A percentile compares a stretch with the other conserved stretches of the same genome.
These are phyloP conservation scores for Mrakia frigida DNA, from an alignment of 768 basidiomycete genomes.

Conservation along the genomic window DNA sequence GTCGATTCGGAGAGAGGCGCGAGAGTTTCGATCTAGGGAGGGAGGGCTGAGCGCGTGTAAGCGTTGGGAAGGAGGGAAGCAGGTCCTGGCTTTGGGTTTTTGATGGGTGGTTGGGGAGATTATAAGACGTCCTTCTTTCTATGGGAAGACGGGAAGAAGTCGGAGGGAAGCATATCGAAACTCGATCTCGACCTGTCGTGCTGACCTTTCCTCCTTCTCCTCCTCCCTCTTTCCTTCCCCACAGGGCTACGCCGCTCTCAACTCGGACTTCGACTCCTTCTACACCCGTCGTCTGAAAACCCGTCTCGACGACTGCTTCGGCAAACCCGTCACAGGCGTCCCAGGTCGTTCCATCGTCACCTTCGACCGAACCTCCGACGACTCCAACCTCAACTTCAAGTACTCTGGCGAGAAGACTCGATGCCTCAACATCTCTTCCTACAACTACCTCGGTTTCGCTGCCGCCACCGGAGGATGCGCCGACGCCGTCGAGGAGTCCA, in stretches of 20 bases:
- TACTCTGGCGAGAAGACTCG: conserved; percentile 73
- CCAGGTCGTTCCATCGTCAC: conserved; percentile 86
- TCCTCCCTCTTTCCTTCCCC: no score
- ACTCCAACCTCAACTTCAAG: conserved; percentile 72
- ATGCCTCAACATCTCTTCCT: conserved; percentile 92
- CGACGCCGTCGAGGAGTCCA: conserved; percentile 80
- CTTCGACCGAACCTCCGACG: conserved; percentile 73
- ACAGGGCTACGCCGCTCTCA: conserved; percentile 92
- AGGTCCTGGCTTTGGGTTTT: no score
- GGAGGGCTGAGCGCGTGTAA: not conserved
- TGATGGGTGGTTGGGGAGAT: no score
- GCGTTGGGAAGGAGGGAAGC: not conserved
- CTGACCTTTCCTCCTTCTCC: not conserved
- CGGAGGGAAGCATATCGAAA: no score
- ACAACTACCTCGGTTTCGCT: conserved; percentile 98
- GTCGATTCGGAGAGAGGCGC: not conserved
- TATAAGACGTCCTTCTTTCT: not conserved
- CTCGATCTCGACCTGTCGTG: not conserved
- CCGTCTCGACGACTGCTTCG: conserved; percentile 93
- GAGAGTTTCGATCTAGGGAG: not conserved
- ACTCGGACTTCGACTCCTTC: conserved; percentile 98
- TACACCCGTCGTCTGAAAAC: conserved; percentile 93
- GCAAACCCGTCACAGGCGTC: conserved; percentile 85
- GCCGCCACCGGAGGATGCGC: conserved; percentile 88
- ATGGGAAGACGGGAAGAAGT: not conserved